Conservation (phyloP, 208 protist genomes). For the Plasmodiophora brassicae region DNA sequence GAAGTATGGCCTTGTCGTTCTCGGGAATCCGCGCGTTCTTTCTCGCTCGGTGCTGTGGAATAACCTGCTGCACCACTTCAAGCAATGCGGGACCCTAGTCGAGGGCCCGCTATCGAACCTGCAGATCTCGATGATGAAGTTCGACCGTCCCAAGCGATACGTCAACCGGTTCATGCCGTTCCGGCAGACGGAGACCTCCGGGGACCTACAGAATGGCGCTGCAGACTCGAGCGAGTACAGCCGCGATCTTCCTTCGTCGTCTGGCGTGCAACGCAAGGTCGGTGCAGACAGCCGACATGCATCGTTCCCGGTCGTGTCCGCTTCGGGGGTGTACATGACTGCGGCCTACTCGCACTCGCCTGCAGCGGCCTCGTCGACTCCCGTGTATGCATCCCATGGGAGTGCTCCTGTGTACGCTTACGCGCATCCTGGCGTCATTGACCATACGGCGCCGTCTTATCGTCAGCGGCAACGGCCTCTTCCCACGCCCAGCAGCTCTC, state of each 20-base stretch:
- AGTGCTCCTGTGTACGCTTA: background rate
- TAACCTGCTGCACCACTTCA: slow-evolving; percentile 77
- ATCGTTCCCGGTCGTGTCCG: background rate
- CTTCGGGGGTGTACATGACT: background rate
- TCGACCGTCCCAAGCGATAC: slow-evolving; percentile 58
- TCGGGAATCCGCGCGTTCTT: slow-evolving; percentile 86
- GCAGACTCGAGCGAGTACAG: background rate
- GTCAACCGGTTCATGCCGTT: slow-evolving; percentile 44
- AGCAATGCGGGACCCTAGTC: slow-evolving; percentile 67
- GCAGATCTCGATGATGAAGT: slow-evolving; percentile 59
- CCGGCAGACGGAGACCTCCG: background rate
- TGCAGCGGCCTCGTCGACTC: background rate
- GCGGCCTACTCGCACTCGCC: background rate
- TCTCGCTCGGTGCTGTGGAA: slow-evolving; percentile 72
- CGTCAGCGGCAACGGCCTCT: background rate
- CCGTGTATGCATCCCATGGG: background rate
- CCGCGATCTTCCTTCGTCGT: background rate
- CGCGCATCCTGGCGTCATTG: background rate
- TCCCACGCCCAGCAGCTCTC: background rate
- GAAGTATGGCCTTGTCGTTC: slow-evolving; percentile 84
- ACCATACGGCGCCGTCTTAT: background rate
- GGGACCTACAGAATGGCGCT: background rate
- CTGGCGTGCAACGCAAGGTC: background rate
- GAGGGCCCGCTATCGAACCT: slow-evolving; percentile 72
- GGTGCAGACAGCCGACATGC: background rate